Evolutionary conservation across 129 eudicot genomes (phyloP).

Genomic region (carrot (Daucus carota)): DH1_v3.0 NC_030381.2:48437501-48438000

Average conservation of each 20-base stretch:
- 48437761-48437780: conserved; percentile 48
- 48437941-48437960: neutral
- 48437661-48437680: conserved; percentile 38
- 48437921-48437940: no score
- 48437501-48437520: conserved; percentile 86
- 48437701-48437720: conserved; percentile 23
- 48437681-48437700: conserved; percentile 30
- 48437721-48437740: conserved; percentile 9
- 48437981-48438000: neutral
- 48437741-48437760: conserved; percentile 21
- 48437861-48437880: neutral
- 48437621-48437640: conserved; percentile 89
- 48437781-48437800: conserved; percentile 56
- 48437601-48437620: conserved; percentile 94
- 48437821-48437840: neutral
- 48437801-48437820: conserved; percentile 50
- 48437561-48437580: conserved; percentile 68
- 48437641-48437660: conserved; percentile 85
- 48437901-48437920: no score
- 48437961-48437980: neutral
- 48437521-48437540: conserved; percentile 87
- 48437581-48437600: conserved; percentile 88
- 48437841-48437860: neutral
- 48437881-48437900: neutral
- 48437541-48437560: conserved; percentile 83